A percentile compares a stretch with the other conserved stretches of the same genome.
Evolutionary conservation across 1,284 basidiomycete genomes (phyloP).

Genomic region (Apiotrichum domesticum): DNA sequence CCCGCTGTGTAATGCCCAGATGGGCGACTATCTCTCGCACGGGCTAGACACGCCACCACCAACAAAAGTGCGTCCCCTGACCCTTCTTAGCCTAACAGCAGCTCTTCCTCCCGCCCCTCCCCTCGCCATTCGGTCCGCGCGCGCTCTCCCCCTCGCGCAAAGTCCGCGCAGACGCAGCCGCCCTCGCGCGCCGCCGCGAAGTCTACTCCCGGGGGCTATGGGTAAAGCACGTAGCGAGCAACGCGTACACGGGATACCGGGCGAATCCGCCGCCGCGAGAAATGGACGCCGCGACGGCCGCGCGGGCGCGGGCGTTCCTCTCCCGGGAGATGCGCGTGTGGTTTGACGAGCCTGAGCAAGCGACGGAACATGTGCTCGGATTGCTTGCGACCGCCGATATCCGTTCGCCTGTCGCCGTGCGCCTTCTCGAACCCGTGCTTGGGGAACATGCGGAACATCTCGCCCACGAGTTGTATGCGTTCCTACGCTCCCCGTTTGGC

Average conservation of each 20-base stretch:
- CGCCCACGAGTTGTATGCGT: constrained; percentile 80
- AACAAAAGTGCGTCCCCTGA: constrained; percentile 34
- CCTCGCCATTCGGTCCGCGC: constrained; percentile 7
- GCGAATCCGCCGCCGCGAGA: constrained; percentile 74
- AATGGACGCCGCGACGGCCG: constrained; percentile 8
- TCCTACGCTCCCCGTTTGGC: constrained; percentile 73
- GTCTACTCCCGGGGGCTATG: constrained; percentile 69
- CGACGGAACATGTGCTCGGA: constrained; percentile 66
- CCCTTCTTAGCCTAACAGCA: constrained; percentile 32
- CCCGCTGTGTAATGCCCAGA: constrained; percentile 68
- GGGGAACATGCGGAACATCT: constrained; percentile 73
- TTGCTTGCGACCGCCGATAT: constrained; percentile 82
- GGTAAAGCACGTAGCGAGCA: constrained; percentile 84
- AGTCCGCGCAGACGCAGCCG: not conserved
- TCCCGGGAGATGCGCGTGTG: constrained; percentile 76
- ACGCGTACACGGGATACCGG: constrained; percentile 69
- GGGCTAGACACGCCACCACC: constrained; percentile 45
- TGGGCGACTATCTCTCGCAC: constrained; percentile 74
- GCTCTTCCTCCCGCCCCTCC: constrained; percentile 65
- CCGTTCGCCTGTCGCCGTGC: constrained; percentile 74
- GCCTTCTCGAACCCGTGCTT: constrained; percentile 73
- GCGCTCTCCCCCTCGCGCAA: constrained; percentile 1
- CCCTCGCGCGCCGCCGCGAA: constrained; percentile 54
- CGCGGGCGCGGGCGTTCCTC: constrained; percentile 68
- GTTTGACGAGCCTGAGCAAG: constrained; percentile 52